Conservation (phyloP, 2,329 filamentous ascomycete genomes). For the Paramyrothecium sp. region DNA sequence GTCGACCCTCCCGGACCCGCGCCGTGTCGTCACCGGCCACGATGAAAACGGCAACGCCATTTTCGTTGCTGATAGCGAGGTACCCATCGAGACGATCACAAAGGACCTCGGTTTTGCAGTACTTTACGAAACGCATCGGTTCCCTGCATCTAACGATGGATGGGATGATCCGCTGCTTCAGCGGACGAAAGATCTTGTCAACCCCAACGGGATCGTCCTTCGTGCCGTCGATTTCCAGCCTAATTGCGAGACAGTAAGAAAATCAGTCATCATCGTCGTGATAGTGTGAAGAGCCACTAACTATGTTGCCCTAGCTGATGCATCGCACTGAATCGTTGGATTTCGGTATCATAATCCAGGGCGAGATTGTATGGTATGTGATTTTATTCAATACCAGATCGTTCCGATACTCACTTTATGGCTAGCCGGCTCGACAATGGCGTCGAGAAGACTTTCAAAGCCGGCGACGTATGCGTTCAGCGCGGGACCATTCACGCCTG, state of each 20-base stretch:
- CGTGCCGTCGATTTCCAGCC: constrained; percentile 15
- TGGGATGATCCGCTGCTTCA: constrained; percentile 14
- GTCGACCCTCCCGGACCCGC: constrained; percentile 7
- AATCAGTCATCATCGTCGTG: neutral
- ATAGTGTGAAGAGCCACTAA: too few relatives aligned
- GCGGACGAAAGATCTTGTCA: constrained; percentile 13
- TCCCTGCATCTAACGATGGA: constrained; percentile 15
- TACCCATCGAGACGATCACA: constrained; percentile 4
- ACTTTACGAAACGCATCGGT: constrained; percentile 17
- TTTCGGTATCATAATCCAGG: constrained; percentile 15
- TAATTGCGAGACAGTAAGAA: constrained; percentile 8
- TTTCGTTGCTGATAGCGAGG: constrained; percentile 9
- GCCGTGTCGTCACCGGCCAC: constrained; percentile 16
- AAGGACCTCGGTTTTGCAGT: constrained; percentile 13
- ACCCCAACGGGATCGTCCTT: constrained; percentile 14
- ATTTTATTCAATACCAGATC: too few relatives aligned
- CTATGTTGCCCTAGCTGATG: constrained; percentile 8
- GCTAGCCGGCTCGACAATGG: constrained; percentile 15
- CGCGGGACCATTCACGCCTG: constrained; percentile 18
- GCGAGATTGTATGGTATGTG: constrained; percentile 15
- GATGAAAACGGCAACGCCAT: constrained; percentile 11
- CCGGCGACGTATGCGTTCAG: constrained; percentile 17
- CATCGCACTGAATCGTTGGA: constrained; percentile 19
- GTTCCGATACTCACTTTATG: neutral
- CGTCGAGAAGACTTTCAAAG: constrained; percentile 12